Percentiles rank a stretch among this genome's conserved stretches.
Conservation (phyloP, 345 rosid genomes). For the Cardamine chenopodiifolia region DNA sequence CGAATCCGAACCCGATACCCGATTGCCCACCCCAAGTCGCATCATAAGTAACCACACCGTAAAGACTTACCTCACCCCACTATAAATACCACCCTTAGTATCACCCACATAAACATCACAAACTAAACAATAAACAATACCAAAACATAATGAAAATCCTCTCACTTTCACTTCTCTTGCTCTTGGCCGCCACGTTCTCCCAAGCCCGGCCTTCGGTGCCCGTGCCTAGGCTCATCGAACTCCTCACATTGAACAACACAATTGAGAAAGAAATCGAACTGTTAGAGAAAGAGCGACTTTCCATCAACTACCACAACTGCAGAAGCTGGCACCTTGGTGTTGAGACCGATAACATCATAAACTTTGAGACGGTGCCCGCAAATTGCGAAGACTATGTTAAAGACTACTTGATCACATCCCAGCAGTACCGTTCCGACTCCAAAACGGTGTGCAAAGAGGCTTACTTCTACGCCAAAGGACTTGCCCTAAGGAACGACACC, state of each 20-base stretch:
- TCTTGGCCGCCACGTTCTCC: slow-evolving; percentile 39
- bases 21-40: too few relatives aligned
- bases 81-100: slow-evolving; percentile 18
- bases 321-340: slow-evolving; percentile 71
- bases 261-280: not conserved
- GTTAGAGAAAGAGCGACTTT: slow-evolving; percentile 2
- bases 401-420: slow-evolving; percentile 34
- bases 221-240: slow-evolving; percentile 27
- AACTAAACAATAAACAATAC: slow-evolving; percentile 18
- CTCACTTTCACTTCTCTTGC: slow-evolving; percentile 33
- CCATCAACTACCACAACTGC: slow-evolving; percentile 44
- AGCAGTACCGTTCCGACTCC: slow-evolving; percentile 52
- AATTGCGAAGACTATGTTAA: slow-evolving; percentile 56
- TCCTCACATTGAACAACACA: not conserved
- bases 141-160: slow-evolving; percentile 25
- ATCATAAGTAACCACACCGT: not conserved
- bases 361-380: slow-evolving; percentile 52
- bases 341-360: slow-evolving; percentile 57
- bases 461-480: slow-evolving; percentile 44
- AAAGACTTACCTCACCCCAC: slow-evolving; percentile 1
- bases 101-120: slow-evolving; percentile 24
- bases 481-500: slow-evolving; percentile 49
- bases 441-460: slow-evolving; percentile 47
- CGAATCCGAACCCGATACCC: too few relatives aligned
- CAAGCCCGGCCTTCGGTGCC: not conserved